These are phyloP conservation scores for Termitomyces sp. DNA, from an alignment of 768 basidiomycete species.

Conservation along the genomic window DNA sequence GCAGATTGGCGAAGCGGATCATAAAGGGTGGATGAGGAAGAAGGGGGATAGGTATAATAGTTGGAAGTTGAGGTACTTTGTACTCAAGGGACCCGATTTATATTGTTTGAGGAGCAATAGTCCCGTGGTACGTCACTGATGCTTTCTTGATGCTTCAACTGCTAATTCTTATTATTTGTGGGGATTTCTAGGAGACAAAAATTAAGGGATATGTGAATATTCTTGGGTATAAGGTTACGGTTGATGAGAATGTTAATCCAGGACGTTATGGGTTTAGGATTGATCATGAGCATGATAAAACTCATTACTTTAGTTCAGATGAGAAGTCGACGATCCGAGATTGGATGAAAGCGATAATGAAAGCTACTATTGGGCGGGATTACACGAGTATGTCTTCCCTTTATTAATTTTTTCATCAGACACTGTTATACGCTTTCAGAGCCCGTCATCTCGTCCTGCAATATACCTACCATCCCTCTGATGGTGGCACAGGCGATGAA, in stretches of 20 bases:
- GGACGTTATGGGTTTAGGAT: constrained; percentile 95
- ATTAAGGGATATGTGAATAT: constrained; percentile 97
- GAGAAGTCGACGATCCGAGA: constrained; percentile 83
- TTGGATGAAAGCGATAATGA: constrained; percentile 99
- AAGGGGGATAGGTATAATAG: constrained; percentile 87
- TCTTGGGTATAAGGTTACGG: constrained; percentile 84
- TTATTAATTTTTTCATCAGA: not conserved
- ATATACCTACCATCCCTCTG: constrained; percentile 93
- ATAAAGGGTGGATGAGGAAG: constrained; percentile 93
- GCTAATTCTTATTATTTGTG: not conserved
- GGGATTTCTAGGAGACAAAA: constrained; percentile 67
- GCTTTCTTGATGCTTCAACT: constrained; percentile 6
- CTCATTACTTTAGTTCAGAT: constrained; percentile 89
- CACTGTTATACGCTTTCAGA: constrained; percentile 37
- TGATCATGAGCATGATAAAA: constrained; percentile 80
- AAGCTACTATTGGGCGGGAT: constrained; percentile 93
- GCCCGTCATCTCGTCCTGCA: constrained; percentile 93
- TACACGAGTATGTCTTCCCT: constrained; percentile 64
- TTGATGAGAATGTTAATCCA: constrained; percentile 88
- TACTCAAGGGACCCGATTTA: constrained; percentile 87
- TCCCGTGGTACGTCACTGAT: constrained; percentile 35
- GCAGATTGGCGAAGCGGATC: constrained; percentile 88
- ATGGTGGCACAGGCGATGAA: constrained; percentile 96
- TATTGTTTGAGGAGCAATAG: constrained; percentile 81
- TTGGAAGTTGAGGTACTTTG: constrained; percentile 91